Evolutionary conservation across 1,284 basidiomycete genomes (phyloP).

Genomic region (Cutaneotrichosporon sp.): DNA sequence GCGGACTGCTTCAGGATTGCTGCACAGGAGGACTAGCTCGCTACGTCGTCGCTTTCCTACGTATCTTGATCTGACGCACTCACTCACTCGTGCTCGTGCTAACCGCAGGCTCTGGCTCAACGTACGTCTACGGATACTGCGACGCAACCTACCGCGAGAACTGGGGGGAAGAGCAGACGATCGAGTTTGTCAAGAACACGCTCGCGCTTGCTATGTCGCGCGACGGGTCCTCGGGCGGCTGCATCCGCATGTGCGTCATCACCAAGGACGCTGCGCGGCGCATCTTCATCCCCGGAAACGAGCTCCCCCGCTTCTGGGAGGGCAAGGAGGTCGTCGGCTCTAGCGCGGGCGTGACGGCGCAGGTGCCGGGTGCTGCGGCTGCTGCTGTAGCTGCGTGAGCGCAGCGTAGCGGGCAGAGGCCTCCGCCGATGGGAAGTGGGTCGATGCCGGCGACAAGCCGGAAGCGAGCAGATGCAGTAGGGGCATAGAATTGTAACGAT

Average conservation of each 20-base stretch:
- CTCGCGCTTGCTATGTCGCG: constrained; percentile 94
- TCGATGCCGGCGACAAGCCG: constrained; percentile 13
- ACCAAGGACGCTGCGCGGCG: constrained; percentile 88
- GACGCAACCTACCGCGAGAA: constrained; percentile 95
- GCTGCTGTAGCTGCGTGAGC: not conserved
- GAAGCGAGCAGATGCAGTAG: constrained; percentile 21
- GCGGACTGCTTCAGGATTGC: too few species aligned
- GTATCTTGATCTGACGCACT: not conserved
- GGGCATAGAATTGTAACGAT: not conserved
- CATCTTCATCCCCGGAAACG: constrained; percentile 89
- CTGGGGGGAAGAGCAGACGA: constrained; percentile 86
- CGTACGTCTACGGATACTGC: constrained; percentile 98
- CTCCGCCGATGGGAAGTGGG: not conserved
- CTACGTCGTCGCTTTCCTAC: not conserved
- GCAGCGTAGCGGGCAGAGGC: not conserved
- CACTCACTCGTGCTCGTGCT: constrained; percentile 11
- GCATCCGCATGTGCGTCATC: constrained; percentile 96
- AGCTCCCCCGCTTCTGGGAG: constrained; percentile 65
- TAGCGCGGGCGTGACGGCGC: not conserved
- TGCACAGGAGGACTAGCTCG: too few species aligned
- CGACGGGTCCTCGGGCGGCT: constrained; percentile 96
- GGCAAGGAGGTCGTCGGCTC: constrained; percentile 46
- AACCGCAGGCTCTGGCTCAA: constrained; percentile 82
- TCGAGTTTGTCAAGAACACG: constrained; percentile 95
- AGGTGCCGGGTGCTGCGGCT: not conserved